phyloP scores from a whole-genome alignment of 108 stramenopile species.

The Seminavis robusta region DNA sequence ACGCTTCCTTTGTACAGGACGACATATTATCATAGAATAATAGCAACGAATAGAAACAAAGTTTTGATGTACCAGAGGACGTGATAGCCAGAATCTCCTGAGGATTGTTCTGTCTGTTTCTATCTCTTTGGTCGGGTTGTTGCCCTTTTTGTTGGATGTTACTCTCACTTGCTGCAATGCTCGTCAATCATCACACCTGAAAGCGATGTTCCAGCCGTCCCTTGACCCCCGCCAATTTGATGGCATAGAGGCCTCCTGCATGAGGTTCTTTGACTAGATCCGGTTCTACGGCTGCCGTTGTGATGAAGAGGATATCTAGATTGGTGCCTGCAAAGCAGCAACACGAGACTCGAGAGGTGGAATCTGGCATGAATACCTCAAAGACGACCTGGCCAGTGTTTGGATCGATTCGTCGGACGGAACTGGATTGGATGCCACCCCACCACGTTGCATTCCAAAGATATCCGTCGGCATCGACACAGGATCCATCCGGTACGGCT shows the following conservation, averaged over 20 bases:
- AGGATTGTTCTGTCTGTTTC: no score
- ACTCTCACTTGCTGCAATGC: no score
- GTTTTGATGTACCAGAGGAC: no score
- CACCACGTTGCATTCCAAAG: constrained; percentile 54
- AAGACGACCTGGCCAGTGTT: constrained; percentile 35
- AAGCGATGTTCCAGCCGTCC: no score
- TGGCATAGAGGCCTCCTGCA: constrained; percentile 43
- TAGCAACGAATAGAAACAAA: no score
- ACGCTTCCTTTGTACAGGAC: no score
- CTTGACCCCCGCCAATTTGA: constrained; percentile 31
- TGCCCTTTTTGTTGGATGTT: no score
- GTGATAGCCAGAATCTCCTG: no score
- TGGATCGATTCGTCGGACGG: constrained; percentile 38
- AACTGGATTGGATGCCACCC: constrained; percentile 17
- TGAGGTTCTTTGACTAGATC: constrained; percentile 24
- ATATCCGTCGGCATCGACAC: constrained; percentile 39
- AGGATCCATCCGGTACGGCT: constrained; percentile 42
- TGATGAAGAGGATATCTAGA: constrained; percentile 42
- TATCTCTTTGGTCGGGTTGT: no score
- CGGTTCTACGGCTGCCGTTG: constrained; percentile 24
- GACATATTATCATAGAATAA: no score
- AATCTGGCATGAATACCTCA: constrained; percentile 32
- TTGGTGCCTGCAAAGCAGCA: constrained; percentile 49
- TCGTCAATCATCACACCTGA: no score
- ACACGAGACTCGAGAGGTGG: constrained; percentile 38